Base-by-base conservation (phyloP, 345 rosid genomes). In the Hibiscus mutabilis region DNA sequence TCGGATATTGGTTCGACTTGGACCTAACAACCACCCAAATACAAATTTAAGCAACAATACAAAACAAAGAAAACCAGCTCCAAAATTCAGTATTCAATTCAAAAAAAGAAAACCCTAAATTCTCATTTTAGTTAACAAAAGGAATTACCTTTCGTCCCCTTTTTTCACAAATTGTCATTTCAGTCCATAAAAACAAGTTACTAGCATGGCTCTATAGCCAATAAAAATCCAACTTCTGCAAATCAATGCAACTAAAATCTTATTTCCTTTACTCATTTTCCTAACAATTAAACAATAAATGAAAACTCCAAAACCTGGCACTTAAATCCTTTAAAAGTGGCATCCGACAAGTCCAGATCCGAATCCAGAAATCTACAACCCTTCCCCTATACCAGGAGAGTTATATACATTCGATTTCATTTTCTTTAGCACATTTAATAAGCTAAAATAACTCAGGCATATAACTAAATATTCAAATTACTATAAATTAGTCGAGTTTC, bases 1-100 rank as follows among this genome's bases (percentile, higher is more conserved):
- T 56, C 0, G 97, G 93, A 37, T 92, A 92, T 75, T 89, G 97
- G 79, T 92, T 92, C 0, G 96, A 89, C 13, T 56, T 56, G 21
- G 60, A 56, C 60, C 60, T 56, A 2, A 56, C 13, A 52, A n/a
- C 57, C 57, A n/a, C 57, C 57, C 60, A 22, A 3, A 56, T 10
- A 55, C 25, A 56, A 56, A 56, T 21, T 21, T 21, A 56, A 56
- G 60, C 29, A 22, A 1, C 15, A 56, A 21, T 21, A 25, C 15
- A 56, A 55, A 55, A 56, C 14, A 56, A 9, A 10, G 5, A 56
- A 56, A 21, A 56, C 5, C 27, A 56, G 22, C 9, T 56, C 27
- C 14, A 56, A 56, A 56, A 52, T n/a, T 18, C 15, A 46, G 15
- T 46, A 11, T 4, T 46, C 51, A 46, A 3, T 46, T 46, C n/a